Evolutionary conservation across 352 stramenopile species (phyloP).

Genomic region (Phytophthora agathidicida): DNA sequence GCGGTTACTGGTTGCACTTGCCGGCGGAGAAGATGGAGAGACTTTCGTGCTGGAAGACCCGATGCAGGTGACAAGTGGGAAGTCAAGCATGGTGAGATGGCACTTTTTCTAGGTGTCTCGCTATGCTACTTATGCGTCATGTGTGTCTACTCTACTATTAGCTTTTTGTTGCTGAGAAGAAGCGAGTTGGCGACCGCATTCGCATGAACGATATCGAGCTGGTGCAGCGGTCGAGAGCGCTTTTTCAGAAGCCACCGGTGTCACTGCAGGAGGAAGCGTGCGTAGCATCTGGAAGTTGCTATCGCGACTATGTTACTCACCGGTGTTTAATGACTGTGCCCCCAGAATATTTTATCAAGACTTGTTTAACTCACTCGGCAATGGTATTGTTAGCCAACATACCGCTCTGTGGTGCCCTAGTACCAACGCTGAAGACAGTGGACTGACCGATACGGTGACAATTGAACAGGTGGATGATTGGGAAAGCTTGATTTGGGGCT

Average conservation of each 20-base stretch:
- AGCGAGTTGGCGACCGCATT: constrained; percentile 63
- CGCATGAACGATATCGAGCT: constrained; percentile 55
- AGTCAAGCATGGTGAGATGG: constrained; percentile 5
- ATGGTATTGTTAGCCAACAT: constrained; percentile 33
- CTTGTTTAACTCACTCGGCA: constrained; percentile 33
- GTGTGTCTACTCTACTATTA: not conserved
- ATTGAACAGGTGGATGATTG: constrained; percentile 24
- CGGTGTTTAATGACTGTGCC: not conserved
- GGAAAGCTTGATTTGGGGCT: not conserved
- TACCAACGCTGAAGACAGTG: constrained; percentile 6
- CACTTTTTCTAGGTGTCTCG: not conserved
- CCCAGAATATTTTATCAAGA: constrained; percentile 31
- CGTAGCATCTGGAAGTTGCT: not conserved
- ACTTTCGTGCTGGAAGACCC: constrained; percentile 70
- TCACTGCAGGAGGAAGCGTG: constrained; percentile 45
- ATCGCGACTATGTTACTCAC: constrained; percentile 1
- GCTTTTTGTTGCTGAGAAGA: constrained; percentile 13
- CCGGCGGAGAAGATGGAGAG: constrained; percentile 53
- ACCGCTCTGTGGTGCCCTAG: constrained; percentile 37
- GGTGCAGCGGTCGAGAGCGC: constrained; percentile 34
- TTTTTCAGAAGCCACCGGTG: constrained; percentile 45
- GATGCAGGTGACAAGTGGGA: constrained; percentile 31
- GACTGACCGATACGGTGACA: constrained; percentile 17
- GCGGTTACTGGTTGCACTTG: constrained; percentile 61
- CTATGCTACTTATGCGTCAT: not conserved